A percentile compares a stretch with the other conserved stretches of the same genome.
Conservation (phyloP, 2,329 filamentous ascomycete genomes). For the Monosporascus sp. region DNA sequence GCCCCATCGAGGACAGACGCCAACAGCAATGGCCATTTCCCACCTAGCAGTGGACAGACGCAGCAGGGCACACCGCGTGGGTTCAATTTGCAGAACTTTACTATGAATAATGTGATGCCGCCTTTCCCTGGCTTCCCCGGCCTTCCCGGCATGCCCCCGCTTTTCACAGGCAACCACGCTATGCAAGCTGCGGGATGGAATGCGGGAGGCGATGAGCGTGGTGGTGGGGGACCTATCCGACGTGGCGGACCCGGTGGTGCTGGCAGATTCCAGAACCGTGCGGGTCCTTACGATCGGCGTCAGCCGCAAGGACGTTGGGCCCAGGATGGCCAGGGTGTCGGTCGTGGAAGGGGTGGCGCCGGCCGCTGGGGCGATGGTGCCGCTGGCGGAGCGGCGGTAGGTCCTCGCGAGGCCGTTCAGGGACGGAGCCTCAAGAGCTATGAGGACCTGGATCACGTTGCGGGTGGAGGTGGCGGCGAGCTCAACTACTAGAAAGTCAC, state of each 20-base stretch:
- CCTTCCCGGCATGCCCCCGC: constrained; percentile 51
- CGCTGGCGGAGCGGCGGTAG: constrained; percentile 70
- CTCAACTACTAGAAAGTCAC: constrained; percentile 68
- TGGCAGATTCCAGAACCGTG: constrained; percentile 55
- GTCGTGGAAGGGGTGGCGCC: constrained; percentile 44
- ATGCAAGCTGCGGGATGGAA: constrained; percentile 44
- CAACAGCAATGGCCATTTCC: constrained; percentile 94
- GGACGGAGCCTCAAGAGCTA: constrained; percentile 94
- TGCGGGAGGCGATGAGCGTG: constrained; percentile 46
- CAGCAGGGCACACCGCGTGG: constrained; percentile 82
- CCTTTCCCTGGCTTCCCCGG: constrained; percentile 54
- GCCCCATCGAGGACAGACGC: constrained; percentile 88
- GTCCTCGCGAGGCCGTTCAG: constrained; percentile 85
- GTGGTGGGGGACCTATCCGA: constrained; percentile 60
- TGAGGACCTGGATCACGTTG: constrained; percentile 88
- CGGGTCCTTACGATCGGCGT: constrained; percentile 71
- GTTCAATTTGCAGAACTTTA: constrained; percentile 77
- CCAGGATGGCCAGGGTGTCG: constrained; percentile 45
- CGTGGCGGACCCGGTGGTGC: constrained; percentile 54
- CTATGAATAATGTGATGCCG: constrained; percentile 53
- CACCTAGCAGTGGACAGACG: constrained; percentile 68
- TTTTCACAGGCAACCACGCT: constrained; percentile 39
- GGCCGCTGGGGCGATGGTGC: constrained; percentile 68
- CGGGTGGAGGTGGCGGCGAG: constrained; percentile 70
- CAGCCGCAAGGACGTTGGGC: constrained; percentile 48